A percentile compares a stretch with the other conserved stretches of the same genome.
These are phyloP conservation scores for Pestalotiopsis fici DNA, from an alignment of 2,329 filamentous ascomycete genomes.

Conservation along the genomic window DNA sequence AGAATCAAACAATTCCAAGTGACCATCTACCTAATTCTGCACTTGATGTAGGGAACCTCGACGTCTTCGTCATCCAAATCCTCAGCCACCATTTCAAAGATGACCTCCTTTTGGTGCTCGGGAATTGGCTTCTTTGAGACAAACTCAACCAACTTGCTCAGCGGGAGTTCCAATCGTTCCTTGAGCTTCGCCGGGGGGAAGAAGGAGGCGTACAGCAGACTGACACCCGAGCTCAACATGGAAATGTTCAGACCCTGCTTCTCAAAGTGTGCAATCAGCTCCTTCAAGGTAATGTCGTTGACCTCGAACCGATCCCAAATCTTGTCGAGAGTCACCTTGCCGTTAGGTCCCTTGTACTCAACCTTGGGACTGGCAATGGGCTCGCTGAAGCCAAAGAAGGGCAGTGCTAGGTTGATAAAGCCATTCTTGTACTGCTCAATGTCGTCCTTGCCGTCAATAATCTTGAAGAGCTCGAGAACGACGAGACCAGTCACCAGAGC, in stretches of 20 bases:
- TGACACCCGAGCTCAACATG: constrained; percentile 98
- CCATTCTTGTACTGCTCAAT: constrained; percentile 99
- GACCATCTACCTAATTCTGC: constrained; percentile 60
- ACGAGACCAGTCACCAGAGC: constrained; percentile 94
- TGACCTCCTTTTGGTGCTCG: constrained; percentile 89
- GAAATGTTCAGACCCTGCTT: constrained; percentile 78
- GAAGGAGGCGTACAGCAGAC: constrained; percentile 91
- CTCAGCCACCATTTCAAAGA: constrained; percentile 94
- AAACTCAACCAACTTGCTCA: constrained; percentile 84
- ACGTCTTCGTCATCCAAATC: constrained; percentile 90
- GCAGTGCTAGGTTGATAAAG: constrained; percentile 92
- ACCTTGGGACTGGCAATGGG: constrained; percentile 94
- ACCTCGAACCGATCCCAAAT: constrained; percentile 98
- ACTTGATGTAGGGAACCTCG: constrained; percentile 94
- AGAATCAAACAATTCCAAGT: not conserved
- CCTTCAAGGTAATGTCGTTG: constrained; percentile 77
- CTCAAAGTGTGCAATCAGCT: constrained; percentile 83
- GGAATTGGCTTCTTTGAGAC: constrained; percentile 93
- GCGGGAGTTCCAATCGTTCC: constrained; percentile 79
- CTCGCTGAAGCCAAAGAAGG: constrained; percentile 98
- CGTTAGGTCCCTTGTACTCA: constrained; percentile 77
- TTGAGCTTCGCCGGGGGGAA: constrained; percentile 78
- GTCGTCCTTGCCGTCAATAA: constrained; percentile 93
- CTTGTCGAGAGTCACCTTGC: constrained; percentile 86
- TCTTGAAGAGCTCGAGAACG: constrained; percentile 91